These are phyloP conservation scores for Tricholomella constricta DNA, from an alignment of 768 basidiomycete genomes.

Conservation along the genomic window DNA sequence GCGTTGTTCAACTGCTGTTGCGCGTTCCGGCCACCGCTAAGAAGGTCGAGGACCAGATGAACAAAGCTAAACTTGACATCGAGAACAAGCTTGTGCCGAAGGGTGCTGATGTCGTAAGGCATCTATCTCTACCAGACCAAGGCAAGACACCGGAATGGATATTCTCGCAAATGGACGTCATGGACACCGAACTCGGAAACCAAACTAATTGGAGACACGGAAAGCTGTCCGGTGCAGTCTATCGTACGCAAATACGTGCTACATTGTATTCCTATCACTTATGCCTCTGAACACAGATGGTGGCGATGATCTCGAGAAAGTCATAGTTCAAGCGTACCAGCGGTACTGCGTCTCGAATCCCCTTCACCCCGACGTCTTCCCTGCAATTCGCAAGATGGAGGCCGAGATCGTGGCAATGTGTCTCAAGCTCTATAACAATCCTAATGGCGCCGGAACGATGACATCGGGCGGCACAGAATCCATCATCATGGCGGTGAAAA, in stretches of 20 bases:
- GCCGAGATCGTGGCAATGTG: conserved; percentile 92
- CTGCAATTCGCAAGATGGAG: conserved; percentile 95
- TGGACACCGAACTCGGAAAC: conserved; percentile 61
- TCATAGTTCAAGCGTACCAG: conserved; percentile 80
- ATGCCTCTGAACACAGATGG: conserved; percentile 53
- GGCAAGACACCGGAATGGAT: conserved; percentile 77
- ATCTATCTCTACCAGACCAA: conserved; percentile 63
- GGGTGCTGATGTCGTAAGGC: conserved; percentile 60
- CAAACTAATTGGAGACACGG: conserved; percentile 64
- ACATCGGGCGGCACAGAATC: conserved; percentile 97
- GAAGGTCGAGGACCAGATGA: conserved; percentile 67
- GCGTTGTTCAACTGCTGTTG: conserved; percentile 55
- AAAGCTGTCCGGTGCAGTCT: conserved; percentile 83
- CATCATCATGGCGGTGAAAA: conserved; percentile 94
- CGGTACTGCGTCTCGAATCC: conserved; percentile 88
- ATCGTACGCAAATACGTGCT: conserved; percentile 54
- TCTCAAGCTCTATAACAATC: conserved; percentile 81
- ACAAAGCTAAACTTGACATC: conserved; percentile 62
- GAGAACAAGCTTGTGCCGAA: conserved; percentile 69
- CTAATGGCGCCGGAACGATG: conserved; percentile 86
- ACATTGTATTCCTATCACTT: background rate
- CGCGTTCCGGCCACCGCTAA: conserved; percentile 60
- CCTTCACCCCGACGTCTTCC: conserved; percentile 92
- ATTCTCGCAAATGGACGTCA: conserved; percentile 72
- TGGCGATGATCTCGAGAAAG: conserved; percentile 74